phyloP scores from a whole-genome alignment of 2,329 filamentous ascomycete genomes.

The Neopestalotiopsis clavispora region DNA sequence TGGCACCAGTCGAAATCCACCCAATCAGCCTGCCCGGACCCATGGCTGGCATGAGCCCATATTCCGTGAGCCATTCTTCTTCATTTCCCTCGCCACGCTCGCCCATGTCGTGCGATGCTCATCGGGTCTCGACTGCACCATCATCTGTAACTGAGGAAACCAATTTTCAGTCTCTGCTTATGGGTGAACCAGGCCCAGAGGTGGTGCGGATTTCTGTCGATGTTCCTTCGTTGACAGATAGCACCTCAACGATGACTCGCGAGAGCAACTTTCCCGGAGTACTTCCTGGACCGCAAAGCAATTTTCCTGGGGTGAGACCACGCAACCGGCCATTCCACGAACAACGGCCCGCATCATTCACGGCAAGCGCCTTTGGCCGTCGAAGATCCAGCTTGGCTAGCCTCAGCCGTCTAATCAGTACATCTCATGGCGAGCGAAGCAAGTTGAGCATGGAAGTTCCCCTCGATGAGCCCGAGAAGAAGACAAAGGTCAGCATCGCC shows the following conservation, averaged over 20 bases:
- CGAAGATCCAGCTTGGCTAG: conserved; percentile 79
- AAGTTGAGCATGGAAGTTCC: conserved; percentile 74
- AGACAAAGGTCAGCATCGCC: conserved; percentile 64
- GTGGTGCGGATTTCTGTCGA: conserved; percentile 71
- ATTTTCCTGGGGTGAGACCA: conserved; percentile 41
- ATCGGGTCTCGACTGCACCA: conserved; percentile 75
- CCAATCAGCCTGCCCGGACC: conserved; percentile 50
- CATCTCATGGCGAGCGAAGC: conserved; percentile 75
- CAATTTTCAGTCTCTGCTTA: conserved; percentile 70
- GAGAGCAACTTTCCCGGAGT: conserved; percentile 60
- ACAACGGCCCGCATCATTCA: conserved; percentile 67
- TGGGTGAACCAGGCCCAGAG: conserved; percentile 77
- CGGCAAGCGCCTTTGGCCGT: conserved; percentile 66
- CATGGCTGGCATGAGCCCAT: conserved; percentile 63
- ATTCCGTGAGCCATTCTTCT: conserved; percentile 66
- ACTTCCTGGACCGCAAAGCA: conserved; percentile 14
- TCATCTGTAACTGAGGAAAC: conserved; percentile 77
- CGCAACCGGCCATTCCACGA: conserved; percentile 52
- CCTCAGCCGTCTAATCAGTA: conserved; percentile 76
- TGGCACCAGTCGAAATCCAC: conserved; percentile 56
- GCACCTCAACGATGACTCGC: conserved; percentile 76
- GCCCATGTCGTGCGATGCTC: conserved; percentile 71
- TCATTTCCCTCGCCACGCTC: conserved; percentile 74
- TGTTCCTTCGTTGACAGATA: conserved; percentile 76
- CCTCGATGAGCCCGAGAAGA: conserved; percentile 61